Evolutionary conservation across 73 alveolate genomes (phyloP).

Genomic region (Breviolum minutum): DNA sequence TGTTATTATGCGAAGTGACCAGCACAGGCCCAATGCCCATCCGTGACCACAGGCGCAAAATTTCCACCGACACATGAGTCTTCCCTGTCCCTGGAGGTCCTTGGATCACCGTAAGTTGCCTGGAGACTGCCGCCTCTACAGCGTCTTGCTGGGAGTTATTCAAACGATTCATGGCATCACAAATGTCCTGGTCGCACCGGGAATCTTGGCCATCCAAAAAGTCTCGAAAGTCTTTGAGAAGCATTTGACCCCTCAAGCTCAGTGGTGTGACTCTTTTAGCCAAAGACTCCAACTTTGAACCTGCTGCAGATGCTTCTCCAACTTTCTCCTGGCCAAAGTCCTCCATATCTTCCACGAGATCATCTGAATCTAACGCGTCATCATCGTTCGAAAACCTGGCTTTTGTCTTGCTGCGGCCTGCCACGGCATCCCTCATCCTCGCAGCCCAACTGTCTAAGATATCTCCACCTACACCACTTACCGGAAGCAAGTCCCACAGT

Average conservation of each 20-base stretch:
- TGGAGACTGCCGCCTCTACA: not conserved
- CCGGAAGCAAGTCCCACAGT: constrained; percentile 59
- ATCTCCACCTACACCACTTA: constrained; percentile 74
- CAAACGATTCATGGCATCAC: not conserved
- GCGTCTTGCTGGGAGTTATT: constrained; percentile 47
- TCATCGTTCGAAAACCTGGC: not conserved
- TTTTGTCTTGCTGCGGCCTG: too few relatives aligned
- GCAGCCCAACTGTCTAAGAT: constrained; percentile 64
- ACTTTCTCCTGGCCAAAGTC: not conserved
- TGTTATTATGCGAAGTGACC: constrained; percentile 67
- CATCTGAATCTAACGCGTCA: not conserved
- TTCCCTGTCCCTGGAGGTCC: constrained; percentile 93
- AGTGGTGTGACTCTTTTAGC: not conserved
- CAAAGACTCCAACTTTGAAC: not conserved
- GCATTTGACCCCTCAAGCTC: not conserved
- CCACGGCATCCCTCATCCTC: constrained; percentile 15
- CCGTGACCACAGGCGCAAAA: constrained; percentile 20
- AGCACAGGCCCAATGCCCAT: constrained; percentile 51
- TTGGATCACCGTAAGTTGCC: constrained; percentile 66
- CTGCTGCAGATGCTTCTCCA: not conserved
- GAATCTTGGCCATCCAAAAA: constrained; percentile 5
- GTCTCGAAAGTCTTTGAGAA: not conserved
- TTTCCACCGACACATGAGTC: constrained; percentile 66
- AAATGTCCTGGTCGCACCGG: not conserved
- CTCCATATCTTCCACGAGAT: not conserved